A percentile compares a stretch with the other conserved stretches of the same genome.
Evolutionary conservation across 768 basidiomycete genomes (phyloP).

Genomic region (Amanita fuliginea): DNA sequence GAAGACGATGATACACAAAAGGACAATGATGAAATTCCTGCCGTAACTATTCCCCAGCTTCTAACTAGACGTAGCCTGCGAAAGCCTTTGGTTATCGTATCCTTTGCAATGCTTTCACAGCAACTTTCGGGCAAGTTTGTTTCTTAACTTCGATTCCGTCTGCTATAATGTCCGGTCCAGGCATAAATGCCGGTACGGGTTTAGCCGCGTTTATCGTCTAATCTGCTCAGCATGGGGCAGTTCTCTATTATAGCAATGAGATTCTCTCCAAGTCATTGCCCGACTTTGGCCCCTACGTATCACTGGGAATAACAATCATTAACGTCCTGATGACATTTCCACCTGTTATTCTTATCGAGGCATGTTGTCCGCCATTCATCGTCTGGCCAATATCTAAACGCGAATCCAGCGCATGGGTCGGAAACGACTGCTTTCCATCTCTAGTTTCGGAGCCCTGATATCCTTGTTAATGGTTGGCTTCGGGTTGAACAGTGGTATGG

Average conservation of each 20-base stretch:
- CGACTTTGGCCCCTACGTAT: constrained; percentile 69
- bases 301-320: constrained; percentile 73
- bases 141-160: constrained; percentile 1
- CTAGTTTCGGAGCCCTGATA: constrained; percentile 51
- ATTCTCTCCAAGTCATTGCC: constrained; percentile 78
- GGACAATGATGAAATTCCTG: constrained; percentile 15
- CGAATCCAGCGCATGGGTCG: constrained; percentile 56
- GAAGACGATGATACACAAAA: constrained; percentile 16
- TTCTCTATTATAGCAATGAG: constrained; percentile 85
- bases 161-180: constrained; percentile 20
- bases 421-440: constrained; percentile 54
- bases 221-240: constrained; percentile 22
- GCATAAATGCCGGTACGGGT: constrained; percentile 59
- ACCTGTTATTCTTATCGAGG: constrained; percentile 81
- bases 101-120: constrained; percentile 65
- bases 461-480: constrained; percentile 62
- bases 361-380: constrained; percentile 16
- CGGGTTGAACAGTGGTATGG: constrained; percentile 52
- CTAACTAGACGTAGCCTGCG: constrained; percentile 42
- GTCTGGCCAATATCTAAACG: constrained; percentile 5
- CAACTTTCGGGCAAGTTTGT: constrained; percentile 56
- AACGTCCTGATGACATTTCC: constrained; percentile 82
- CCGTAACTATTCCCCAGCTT: constrained; percentile 42
- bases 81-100: constrained; percentile 52
- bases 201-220: background rate